Evolutionary conservation across 371 early-diverging fungal genomes (phyloP), one percentile per base, ranked within the genome.

Genomic region (Mucor piriformis): DNA sequence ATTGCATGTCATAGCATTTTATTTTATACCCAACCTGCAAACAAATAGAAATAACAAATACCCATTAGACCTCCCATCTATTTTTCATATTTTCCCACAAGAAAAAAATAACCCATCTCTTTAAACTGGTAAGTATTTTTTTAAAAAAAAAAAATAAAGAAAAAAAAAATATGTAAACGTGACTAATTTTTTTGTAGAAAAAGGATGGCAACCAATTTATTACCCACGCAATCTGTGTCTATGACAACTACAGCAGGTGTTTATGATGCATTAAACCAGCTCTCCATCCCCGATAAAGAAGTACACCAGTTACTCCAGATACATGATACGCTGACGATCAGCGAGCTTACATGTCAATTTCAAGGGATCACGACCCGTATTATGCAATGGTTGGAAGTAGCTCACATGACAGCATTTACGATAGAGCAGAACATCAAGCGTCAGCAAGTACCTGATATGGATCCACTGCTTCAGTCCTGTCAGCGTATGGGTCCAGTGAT

Each of bases 341-440:
- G 34, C 6, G 66, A 61, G 27, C 10, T 64, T 6, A 29, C 60
- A 29, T 50, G 42, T 21, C 52, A 42, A 27, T 64, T 70, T 24
- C 64, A 66, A n/a, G 53, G 18, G n/a, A 53, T 71, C 12, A 59
- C 64, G 12, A 33, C 43, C 13, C 46, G 61, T 34, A 63, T 76
- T 18, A 68, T 56, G 42, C 58, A 55, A 13, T 77, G 77, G 77
- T 43, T 77, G 32, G 70, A 72, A 53, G 52, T 54, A 16, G 70
- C 72, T n/a, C 77, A 77, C 48, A 56, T 77, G 63, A 60, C 66
- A 11, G 66, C 69, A 11, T 77, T 73, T 37, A 69, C 67, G 3
- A 37, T 77, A 34, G 77, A 77, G 50, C 74, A 77, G 42, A 60
- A 56, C 12, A 21, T 49, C 10, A 76, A 75, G 43, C 67, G 65